These are phyloP conservation scores for Populus simonii DNA, from an alignment of 345 rosid genomes.

Conservation along the genomic window DNA sequence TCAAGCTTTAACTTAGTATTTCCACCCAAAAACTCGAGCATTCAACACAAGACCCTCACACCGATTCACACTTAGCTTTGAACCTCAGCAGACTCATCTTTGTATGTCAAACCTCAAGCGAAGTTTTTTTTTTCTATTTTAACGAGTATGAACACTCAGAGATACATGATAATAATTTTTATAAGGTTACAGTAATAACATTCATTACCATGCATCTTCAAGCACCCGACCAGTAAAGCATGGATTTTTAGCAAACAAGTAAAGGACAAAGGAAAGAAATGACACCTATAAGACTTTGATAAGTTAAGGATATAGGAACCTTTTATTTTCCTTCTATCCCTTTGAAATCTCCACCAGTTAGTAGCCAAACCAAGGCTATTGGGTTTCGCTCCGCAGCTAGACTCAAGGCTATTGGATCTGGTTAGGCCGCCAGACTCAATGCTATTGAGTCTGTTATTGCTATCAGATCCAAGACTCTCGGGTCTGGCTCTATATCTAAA, in stretches of 20 bases:
- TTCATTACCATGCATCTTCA: background rate
- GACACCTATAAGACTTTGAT: background rate
- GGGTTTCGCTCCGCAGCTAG: rapidly evolving
- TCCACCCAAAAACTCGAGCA: background rate
- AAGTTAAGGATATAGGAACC: background rate
- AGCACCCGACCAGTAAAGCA: background rate
- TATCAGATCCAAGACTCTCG: too few relatives aligned
- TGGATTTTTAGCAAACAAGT: background rate
- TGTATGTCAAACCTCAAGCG: background rate
- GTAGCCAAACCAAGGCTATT: too few relatives aligned
- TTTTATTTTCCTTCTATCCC: background rate
- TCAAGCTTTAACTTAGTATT: background rate
- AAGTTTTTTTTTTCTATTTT: background rate
- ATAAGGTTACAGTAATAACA: background rate
- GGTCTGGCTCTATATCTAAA: rapidly evolving
- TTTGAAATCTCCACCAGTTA: too few relatives aligned
- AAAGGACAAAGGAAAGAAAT: background rate
- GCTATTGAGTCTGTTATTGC: too few relatives aligned
- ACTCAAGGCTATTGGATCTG: rapidly evolving
- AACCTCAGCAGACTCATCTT: background rate
- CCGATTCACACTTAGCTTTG: background rate
- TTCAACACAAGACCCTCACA: background rate
- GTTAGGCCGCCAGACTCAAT: too few relatives aligned
- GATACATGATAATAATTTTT: background rate
- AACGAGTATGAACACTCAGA: background rate